phyloP scores from a whole-genome alignment of 371 early-diverging fungal species.

The Aphelidium insulamus region DNA sequence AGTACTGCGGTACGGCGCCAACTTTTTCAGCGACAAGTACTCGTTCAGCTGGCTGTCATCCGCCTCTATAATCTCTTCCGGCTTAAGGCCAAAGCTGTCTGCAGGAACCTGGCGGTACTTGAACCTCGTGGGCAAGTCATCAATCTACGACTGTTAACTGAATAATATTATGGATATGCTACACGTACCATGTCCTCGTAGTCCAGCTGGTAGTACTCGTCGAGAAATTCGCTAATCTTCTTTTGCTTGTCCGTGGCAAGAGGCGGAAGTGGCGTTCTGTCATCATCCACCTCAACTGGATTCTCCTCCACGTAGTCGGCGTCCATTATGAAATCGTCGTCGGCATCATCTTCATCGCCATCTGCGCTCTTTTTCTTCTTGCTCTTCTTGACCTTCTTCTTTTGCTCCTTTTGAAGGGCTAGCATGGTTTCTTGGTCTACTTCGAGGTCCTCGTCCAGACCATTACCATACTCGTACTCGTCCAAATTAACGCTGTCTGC shows the following conservation, averaged over 20 bases:
- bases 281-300: slow-evolving; percentile 12
- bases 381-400: slow-evolving; percentile 3
- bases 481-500: neutral
- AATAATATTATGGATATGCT: neutral
- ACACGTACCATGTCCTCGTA: slow-evolving; percentile 63
- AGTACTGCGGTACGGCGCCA: slow-evolving; percentile 53
- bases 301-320: slow-evolving; percentile 53
- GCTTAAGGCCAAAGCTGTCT: slow-evolving; percentile 44
- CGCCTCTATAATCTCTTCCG: slow-evolving; percentile 65
- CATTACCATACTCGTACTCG: neutral
- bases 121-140: slow-evolving; percentile 65
- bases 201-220: slow-evolving; percentile 75
- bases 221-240: slow-evolving; percentile 37
- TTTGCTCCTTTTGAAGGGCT: neutral
- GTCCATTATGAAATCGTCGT: slow-evolving; percentile 60
- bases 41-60: slow-evolving; percentile 74
- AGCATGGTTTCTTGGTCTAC: slow-evolving; percentile 3
- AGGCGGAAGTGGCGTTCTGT: no score
- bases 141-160: slow-evolving; percentile 8
- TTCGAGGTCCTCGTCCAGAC: slow-evolving; percentile 4
- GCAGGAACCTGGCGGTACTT: slow-evolving; percentile 61
- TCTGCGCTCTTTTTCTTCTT: slow-evolving; percentile 3
- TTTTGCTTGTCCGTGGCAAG: slow-evolving; percentile 17
- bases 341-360: slow-evolving; percentile 15
- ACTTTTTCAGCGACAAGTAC: slow-evolving; percentile 52